phyloP scores from a whole-genome alignment of 345 rosid genomes.

The Capsella bursapastoris region DNA sequence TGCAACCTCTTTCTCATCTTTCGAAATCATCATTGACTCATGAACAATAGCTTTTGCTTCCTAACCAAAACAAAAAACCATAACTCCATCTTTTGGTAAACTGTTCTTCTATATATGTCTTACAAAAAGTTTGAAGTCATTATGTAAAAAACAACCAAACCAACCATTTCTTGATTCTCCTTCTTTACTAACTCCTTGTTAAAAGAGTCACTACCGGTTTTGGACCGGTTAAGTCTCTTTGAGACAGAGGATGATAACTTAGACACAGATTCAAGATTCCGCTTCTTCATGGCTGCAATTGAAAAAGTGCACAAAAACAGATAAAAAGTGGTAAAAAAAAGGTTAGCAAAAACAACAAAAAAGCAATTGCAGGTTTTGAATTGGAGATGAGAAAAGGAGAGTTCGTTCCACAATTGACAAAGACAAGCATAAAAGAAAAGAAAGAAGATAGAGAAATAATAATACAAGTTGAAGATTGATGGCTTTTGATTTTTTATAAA shows the following conservation, averaged over 20 bases:
- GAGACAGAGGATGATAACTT: constrained; percentile 54
- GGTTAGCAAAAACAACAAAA: neutral
- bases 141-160: constrained; percentile 38
- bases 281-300: constrained; percentile 85
- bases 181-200: constrained; percentile 51
- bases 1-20: constrained; percentile 97
- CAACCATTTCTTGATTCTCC: constrained; percentile 57
- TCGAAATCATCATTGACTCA: constrained; percentile 64
- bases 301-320: constrained; percentile 36
- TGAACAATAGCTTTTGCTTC: constrained; percentile 31
- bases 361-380: constrained; percentile 22
- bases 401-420: neutral
- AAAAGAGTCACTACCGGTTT: constrained; percentile 46
- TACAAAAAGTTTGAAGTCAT: neutral
- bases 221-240: constrained; percentile 56
- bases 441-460: neutral
- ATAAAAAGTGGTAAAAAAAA: neutral
- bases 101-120: neutral
- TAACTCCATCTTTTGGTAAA: neutral
- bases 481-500: constrained; percentile 14
- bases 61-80: constrained; percentile 22
- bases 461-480: constrained; percentile 20
- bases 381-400: constrained; percentile 14
- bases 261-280: constrained; percentile 59
- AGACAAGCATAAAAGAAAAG: constrained; percentile 36